Base-by-base conservation (phyloP, 1,284 basidiomycete species). In the Termitomyces sp. region DNA sequence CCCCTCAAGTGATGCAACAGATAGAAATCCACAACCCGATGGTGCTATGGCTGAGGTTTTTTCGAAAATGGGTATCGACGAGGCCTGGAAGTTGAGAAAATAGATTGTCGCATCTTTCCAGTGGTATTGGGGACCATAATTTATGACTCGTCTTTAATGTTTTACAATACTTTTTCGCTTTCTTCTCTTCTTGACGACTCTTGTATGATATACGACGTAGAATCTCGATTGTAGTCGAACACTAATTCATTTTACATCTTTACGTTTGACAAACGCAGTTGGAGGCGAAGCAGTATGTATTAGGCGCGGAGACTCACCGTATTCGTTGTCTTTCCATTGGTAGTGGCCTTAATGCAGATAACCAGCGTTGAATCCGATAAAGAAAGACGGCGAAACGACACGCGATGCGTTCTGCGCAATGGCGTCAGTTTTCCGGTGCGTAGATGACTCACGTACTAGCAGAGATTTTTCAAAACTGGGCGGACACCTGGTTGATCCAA, bases 51-150 rank as follows among this genome's bases (percentile, higher is more conserved):
- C 73, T n/a, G 72, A 74, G 64, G 69, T 71, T 58, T 76, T 72
- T 67, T 74, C 74, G 47, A 77, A 71, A 63, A 66, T 71, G 56
- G 80, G 75, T 47, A 63, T 77, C 46, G 66, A 75, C 58, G 71
- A 72, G 42, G 75, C 74, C 52, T 77, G 76, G 78, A 76, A 75
- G 68, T 63, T 66, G 59, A 68, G 75, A 61, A 77, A 76, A 65
- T 44, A 31, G 17, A 19, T 75, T 34, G 45, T 44, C 39, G 31
- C 19, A 50, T 59, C 46, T 52, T 50, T 28, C 28, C 19, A 43
- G 39, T 21, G 40, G 40, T 33, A 9, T 34, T 24, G 40, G 30
- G 46, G 39, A 28, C 36, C 50, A n/a, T 26, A 15, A n/a, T 52
- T 47, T 38, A 8, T 17, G 3, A 17, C 31, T 26, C 19, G 50